These are phyloP conservation scores for Pichia terricola DNA, from an alignment of 1,139 yeast species.

Conservation along the genomic window DNA sequence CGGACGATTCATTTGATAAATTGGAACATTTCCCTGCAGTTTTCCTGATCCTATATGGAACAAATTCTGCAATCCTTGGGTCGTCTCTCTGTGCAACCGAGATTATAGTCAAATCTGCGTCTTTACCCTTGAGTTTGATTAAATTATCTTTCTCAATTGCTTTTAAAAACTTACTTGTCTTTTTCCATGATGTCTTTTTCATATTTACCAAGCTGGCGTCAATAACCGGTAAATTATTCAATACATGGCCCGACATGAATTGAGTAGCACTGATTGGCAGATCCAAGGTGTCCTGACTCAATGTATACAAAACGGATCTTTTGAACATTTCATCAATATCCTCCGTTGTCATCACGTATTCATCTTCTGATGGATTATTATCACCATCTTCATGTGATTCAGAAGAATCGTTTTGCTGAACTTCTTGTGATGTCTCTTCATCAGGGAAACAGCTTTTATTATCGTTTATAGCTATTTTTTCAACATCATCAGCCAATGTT, in stretches of 20 bases:
- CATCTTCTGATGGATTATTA: slow-evolving; percentile 13
- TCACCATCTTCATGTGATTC: slow-evolving; percentile 11
- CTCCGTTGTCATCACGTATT: slow-evolving; percentile 38
- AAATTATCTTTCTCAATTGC: slow-evolving; percentile 72
- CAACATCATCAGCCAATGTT: slow-evolving; percentile 3
- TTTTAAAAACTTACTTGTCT: slow-evolving; percentile 74
- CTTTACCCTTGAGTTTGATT: slow-evolving; percentile 63
- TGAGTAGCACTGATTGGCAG: slow-evolving; percentile 62
- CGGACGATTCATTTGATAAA: neutral
- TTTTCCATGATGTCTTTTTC: slow-evolving; percentile 84
- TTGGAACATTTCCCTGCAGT: neutral
- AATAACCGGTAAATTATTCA: slow-evolving; percentile 58
- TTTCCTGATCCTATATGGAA: slow-evolving; percentile 43
- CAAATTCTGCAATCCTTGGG: slow-evolving; percentile 47
- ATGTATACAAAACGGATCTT: slow-evolving; percentile 58
- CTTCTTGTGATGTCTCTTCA: neutral
- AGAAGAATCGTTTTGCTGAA: neutral
- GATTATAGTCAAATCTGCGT: slow-evolving; percentile 58
- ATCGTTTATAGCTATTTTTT: neutral
- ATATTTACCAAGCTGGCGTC: slow-evolving; percentile 39
- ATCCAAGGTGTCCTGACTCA: slow-evolving; percentile 47
- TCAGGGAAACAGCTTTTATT: neutral
- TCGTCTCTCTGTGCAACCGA: slow-evolving; percentile 39
- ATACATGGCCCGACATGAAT: slow-evolving; percentile 61
- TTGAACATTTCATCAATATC: slow-evolving; percentile 76